These are phyloP conservation scores for Theileria parva DNA, from an alignment of 169 alveolate genomes.

Conservation along the genomic window DNA sequence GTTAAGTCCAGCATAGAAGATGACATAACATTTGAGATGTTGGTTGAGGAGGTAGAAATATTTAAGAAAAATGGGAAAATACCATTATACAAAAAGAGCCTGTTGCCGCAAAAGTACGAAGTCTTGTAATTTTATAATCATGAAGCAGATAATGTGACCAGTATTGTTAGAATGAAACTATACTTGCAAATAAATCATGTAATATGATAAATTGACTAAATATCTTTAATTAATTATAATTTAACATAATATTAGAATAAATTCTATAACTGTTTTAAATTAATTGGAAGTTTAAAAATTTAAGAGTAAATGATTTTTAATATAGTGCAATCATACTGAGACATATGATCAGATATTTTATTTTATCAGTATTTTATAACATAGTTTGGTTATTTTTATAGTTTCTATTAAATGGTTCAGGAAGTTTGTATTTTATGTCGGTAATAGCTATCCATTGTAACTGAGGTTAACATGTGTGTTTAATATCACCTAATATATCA, in stretches of 20 bases:
- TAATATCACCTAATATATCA: not conserved
- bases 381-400: not conserved
- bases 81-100: slow-evolving; percentile 60
- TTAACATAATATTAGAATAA: too few species aligned
- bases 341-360: not conserved
- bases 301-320: not conserved
- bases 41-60: slow-evolving; percentile 68
- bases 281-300: not conserved
- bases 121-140: not conserved
- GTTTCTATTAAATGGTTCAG: not conserved
- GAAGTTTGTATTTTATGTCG: not conserved
- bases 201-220: too few species aligned
- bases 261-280: too few species aligned
- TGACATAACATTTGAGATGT: slow-evolving; percentile 78
- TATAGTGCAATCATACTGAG: slow-evolving; percentile 2
- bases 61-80: slow-evolving; percentile 55
- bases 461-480: not conserved
- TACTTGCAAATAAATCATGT: not conserved
- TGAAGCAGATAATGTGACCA: not conserved
- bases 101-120: slow-evolving; percentile 48
- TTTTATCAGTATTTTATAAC: not conserved
- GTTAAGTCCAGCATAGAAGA: slow-evolving; percentile 82
- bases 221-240: too few species aligned
- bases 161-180: not conserved
- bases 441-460: not conserved